Evolutionary conservation across 306 rosid genomes (phyloP).

Genomic region (Quercus variabilis): DNA sequence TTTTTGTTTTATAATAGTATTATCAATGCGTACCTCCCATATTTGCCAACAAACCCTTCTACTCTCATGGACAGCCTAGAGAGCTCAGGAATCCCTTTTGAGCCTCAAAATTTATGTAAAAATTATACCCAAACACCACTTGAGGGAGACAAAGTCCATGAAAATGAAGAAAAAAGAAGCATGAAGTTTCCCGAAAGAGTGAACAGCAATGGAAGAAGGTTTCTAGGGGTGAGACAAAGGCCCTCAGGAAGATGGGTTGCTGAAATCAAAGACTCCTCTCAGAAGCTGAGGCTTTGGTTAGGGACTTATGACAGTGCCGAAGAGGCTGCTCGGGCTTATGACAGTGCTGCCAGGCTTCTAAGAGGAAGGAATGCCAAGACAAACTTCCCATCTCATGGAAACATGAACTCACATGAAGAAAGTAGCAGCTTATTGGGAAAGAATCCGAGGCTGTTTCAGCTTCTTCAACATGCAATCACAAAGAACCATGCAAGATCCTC

Average conservation of each 20-base stretch:
- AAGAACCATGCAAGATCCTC: constrained; percentile 55
- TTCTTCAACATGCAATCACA: constrained; percentile 67
- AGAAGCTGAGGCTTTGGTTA: constrained; percentile 84
- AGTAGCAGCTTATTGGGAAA: constrained; percentile 40
- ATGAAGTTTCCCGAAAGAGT: constrained; percentile 23
- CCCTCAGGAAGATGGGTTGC: constrained; percentile 98
- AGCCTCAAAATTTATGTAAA: constrained; percentile 30
- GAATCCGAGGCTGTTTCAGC: constrained; percentile 64
- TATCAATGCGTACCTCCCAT: constrained; percentile 16
- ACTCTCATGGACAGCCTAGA: constrained; percentile 46
- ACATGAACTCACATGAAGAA: constrained; percentile 37
- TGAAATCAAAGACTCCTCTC: constrained; percentile 82
- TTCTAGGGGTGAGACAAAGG: constrained; percentile 82
- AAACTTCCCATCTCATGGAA: constrained; percentile 48
- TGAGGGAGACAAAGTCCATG: constrained; percentile 21
- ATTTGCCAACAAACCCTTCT: constrained; percentile 28
- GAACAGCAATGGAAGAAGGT: constrained; percentile 42
- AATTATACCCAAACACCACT: constrained; percentile 10
- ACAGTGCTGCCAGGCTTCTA: constrained; percentile 77
- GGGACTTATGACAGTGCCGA: constrained; percentile 80
- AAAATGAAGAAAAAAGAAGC: constrained; percentile 6
- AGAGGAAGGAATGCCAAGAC: constrained; percentile 89
- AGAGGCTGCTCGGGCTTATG: constrained; percentile 86
- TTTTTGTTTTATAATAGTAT: constrained; percentile 5
- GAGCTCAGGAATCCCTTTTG: constrained; percentile 28